Base-by-base conservation (phyloP, 2,329 filamentous ascomycete genomes). In the Plectosphaerella plurivora region DNA sequence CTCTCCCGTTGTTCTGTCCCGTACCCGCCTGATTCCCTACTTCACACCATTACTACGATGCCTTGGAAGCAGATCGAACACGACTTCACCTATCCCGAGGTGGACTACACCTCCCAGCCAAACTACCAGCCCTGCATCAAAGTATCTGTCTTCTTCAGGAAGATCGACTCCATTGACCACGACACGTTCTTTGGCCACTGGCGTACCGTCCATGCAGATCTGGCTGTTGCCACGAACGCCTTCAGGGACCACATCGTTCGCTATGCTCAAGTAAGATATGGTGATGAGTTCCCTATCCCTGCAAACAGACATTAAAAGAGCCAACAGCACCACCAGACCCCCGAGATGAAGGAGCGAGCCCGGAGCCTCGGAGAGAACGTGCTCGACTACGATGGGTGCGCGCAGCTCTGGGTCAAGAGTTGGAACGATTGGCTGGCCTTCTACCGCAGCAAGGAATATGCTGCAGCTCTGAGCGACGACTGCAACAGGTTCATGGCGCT, bases 361-460 rank as follows among this genome's bases (percentile, higher is more conserved):
- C 45, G 45, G 28, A 44, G 41, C n/a, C 46, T 58, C 18, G 55
- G 55, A 1, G 53, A 56, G 50, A 52, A 50, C 10, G 35, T 57
- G 3, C 51, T 56, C 42, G 57, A 59, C 18, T 60, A 54, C 41
- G 58, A 60, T 42, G 58, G 54, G n/a, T 60, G 58, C 47, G 56
- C 55, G 8, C 56, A 57, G 15, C 39, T 59, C 5, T 60, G 55
- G 57, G 56, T 59, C 53, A 55, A 51, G 39, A 50, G 42, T 3
- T 58, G 55, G 52, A 50, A 54, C 1, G 54, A 58, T 33, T 47
- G 45, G 45, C 45, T 47, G 25, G 45, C 28, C 25, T 47, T 47
- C 28, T 47, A 47, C 45, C 28, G 36, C 28, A 47, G 45, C 25
- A 47, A 47, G 28, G 45, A 47, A 20, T 47, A 47, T 36, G 45